Evolutionary conservation across 176 grass and related monocot species (phyloP).

Genomic region (Areca catechu): DNA sequence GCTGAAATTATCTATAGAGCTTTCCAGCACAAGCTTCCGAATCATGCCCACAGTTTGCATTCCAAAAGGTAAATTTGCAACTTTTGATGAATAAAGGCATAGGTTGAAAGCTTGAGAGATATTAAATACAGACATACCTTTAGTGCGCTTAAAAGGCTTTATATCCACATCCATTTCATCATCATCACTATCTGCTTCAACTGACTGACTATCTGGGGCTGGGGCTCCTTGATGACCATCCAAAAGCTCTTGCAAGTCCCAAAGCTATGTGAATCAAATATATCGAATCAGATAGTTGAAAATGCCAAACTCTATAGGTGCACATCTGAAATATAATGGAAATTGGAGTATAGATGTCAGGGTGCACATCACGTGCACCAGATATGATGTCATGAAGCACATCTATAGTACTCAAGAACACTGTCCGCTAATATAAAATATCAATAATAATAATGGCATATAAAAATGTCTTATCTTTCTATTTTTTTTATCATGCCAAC

Average conservation of each 20-base stretch:
- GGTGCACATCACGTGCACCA: too few species aligned
- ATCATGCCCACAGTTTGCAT: too few species aligned
- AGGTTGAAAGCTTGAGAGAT: not conserved
- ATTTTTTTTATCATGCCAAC: too few species aligned
- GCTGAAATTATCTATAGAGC: too few species aligned
- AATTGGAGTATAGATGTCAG: too few species aligned
- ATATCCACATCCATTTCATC: conserved; percentile 72
- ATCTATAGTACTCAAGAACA: too few species aligned
- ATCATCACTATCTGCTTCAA: conserved; percentile 41
- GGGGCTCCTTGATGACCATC: conserved; percentile 25
- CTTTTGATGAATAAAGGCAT: not conserved
- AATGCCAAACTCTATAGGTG: conserved; percentile 1
- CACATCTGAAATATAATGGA: not conserved
- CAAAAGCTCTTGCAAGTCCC: conserved; percentile 85
- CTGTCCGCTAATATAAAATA: too few species aligned
- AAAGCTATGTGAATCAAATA: conserved; percentile 37
- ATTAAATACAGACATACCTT: conserved; percentile 26
- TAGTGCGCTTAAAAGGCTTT: conserved; percentile 31
- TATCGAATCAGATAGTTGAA: not conserved
- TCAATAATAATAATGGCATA: too few species aligned
- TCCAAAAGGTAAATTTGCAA: not conserved
- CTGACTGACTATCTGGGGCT: conserved; percentile 14
- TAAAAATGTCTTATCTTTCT: too few species aligned
- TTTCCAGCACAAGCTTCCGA: too few species aligned
- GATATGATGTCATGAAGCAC: too few species aligned